phyloP scores from a whole-genome alignment of 2,329 filamentous ascomycete species.

The Fusarium nanum region DNA sequence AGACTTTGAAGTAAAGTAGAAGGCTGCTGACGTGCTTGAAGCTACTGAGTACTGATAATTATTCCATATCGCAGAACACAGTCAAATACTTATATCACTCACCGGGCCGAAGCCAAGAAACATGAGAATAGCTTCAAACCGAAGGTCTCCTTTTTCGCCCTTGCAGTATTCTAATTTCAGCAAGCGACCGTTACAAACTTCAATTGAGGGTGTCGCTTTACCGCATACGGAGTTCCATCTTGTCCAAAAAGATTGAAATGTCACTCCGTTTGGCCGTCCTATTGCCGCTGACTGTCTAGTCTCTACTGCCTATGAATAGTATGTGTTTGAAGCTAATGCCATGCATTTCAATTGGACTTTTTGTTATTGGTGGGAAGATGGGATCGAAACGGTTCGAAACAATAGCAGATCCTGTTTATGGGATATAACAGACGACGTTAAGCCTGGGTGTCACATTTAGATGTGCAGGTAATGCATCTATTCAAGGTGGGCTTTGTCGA shows the following conservation, averaged over 20 bases:
- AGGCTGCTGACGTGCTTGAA: neutral
- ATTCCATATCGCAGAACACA: neutral
- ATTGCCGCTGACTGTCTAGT: constrained; percentile 4
- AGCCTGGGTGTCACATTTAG: neutral
- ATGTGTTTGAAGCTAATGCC: neutral
- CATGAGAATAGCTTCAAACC: constrained; percentile 7
- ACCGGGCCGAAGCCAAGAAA: constrained; percentile 9
- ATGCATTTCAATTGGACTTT: neutral
- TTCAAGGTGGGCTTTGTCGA: accelerated
- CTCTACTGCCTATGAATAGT: constrained; percentile 15
- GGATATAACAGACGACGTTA: neutral
- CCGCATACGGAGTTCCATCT: neutral
- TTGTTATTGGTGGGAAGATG: neutral
- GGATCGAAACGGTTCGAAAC: neutral
- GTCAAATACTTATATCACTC: neutral
- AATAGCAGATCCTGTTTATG: neutral
- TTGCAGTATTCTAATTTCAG: neutral
- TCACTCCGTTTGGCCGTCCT: neutral
- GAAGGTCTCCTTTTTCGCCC: neutral
- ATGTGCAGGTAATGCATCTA: accelerated
- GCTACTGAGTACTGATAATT: neutral
- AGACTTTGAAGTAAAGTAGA: neutral
- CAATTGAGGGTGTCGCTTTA: neutral
- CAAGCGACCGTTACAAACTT: neutral
- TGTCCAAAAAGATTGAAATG: neutral